phyloP scores from a whole-genome alignment of 495 filamentous ascomycete genomes.

The Annulohypoxylon nitens region DNA sequence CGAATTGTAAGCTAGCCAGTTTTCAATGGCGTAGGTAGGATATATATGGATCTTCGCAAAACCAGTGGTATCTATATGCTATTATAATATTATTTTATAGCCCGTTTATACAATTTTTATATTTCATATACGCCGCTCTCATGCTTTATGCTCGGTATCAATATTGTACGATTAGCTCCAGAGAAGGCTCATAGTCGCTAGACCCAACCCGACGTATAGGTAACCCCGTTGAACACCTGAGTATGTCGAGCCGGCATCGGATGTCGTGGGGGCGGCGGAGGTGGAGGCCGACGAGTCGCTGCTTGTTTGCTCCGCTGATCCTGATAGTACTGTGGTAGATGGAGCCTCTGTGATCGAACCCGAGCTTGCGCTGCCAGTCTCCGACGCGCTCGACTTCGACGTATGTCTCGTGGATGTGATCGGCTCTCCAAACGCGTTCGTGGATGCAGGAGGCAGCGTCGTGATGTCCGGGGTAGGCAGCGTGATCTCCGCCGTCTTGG shows the following conservation, averaged over 20 bases:
- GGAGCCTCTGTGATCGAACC: not conserved
- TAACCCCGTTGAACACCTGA: slow-evolving; percentile 4
- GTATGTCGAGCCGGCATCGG: slow-evolving; percentile 5
- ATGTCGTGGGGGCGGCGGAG: slow-evolving; percentile 23
- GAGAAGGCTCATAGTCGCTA: slow-evolving; percentile 17
- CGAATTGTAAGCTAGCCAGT: not conserved
- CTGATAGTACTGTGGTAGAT: not conserved
- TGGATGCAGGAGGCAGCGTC: slow-evolving; percentile 17
- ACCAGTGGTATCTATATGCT: slow-evolving; percentile 5
- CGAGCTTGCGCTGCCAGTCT: not conserved
- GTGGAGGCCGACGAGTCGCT: not conserved
- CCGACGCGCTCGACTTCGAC: slow-evolving; percentile 4
- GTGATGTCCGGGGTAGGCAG: slow-evolving; percentile 28
- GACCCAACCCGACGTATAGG: slow-evolving; percentile 9
- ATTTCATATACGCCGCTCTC: not conserved
- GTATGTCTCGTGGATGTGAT: not conserved
- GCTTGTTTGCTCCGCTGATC: not conserved
- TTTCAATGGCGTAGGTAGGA: not conserved
- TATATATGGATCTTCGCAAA: not conserved
- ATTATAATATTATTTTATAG: slow-evolving; percentile 6
- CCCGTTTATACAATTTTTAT: slow-evolving; percentile 1
- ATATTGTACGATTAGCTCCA: slow-evolving; percentile 24
- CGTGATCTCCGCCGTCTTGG: slow-evolving; percentile 23
- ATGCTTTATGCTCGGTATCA: not conserved
- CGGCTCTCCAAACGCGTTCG: slow-evolving; percentile 13